Percentiles rank a stretch among this genome's conserved stretches.
phyloP scores from a whole-genome alignment of 2,329 filamentous ascomycete species.

The Niveomyces coronatus region DNA sequence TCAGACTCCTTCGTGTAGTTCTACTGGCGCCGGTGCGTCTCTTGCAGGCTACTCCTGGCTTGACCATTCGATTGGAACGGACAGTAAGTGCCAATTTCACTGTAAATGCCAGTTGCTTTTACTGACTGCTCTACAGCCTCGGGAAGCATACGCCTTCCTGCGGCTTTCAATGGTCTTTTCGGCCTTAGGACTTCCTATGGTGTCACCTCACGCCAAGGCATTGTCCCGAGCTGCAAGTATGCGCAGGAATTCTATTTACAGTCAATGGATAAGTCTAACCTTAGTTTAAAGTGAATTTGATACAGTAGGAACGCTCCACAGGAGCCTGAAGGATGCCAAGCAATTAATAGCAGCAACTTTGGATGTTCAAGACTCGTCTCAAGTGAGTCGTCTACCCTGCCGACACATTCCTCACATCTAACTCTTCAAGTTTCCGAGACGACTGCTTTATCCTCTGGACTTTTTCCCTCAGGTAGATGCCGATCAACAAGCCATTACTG shows the following conservation, averaged over 20 bases:
- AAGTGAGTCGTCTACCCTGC: slow-evolving; percentile 1
- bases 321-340: slow-evolving; percentile 2
- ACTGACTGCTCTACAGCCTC: slow-evolving; percentile 1
- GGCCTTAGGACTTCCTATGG: too few relatives aligned
- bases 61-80: slow-evolving; percentile 15
- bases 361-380: slow-evolving; percentile 2
- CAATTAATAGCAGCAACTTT: slow-evolving; percentile 2
- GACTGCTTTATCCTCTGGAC: slow-evolving; percentile 3
- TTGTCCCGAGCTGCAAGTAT: slow-evolving; percentile 11
- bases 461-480: slow-evolving; percentile 4
- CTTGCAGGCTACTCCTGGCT: slow-evolving; percentile 21
- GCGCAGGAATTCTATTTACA: neutral
- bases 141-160: slow-evolving; percentile 3
- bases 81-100: slow-evolving; percentile 13
- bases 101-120: slow-evolving; percentile 1
- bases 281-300: slow-evolving; percentile 4
- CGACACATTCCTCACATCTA: neutral
- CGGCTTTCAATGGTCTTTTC: too few relatives aligned
- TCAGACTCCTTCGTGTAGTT: slow-evolving; percentile 17
- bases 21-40: slow-evolving; percentile 17
- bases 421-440: slow-evolving; percentile 3
- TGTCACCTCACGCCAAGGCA: too few relatives aligned
- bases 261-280: neutral
- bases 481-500: slow-evolving; percentile 4
- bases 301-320: slow-evolving; percentile 2